Conservation (phyloP, 2,329 filamentous ascomycete species). For the Sarocladium strictum region DNA sequence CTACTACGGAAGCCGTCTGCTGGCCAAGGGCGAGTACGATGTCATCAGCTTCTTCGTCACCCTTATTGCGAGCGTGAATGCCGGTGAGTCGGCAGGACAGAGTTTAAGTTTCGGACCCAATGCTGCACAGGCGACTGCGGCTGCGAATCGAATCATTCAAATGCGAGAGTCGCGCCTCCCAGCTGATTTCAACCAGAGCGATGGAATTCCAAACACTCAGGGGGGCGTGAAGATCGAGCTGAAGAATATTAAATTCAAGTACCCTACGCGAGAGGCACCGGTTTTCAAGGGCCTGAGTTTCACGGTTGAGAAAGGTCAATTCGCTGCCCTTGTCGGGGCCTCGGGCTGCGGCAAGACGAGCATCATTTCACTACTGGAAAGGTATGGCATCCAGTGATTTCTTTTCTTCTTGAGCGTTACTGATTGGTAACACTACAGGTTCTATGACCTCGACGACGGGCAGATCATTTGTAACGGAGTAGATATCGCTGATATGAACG, state of each 20-base stretch:
- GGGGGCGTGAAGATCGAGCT: slow-evolving; percentile 53
- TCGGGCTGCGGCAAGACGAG: slow-evolving; percentile 70
- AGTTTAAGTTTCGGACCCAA: slow-evolving; percentile 64
- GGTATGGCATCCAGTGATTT: slow-evolving; percentile 14
- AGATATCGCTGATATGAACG: slow-evolving; percentile 52
- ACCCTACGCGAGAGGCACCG: slow-evolving; percentile 49
- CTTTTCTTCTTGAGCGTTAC: neutral
- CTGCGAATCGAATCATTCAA: slow-evolving; percentile 54
- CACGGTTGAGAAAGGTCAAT: slow-evolving; percentile 61
- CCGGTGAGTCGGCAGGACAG: slow-evolving; percentile 60
- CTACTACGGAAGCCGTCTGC: slow-evolving; percentile 59
- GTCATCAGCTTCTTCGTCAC: slow-evolving; percentile 46
- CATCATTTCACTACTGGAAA: slow-evolving; percentile 58
- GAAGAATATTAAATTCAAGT: slow-evolving; percentile 51
- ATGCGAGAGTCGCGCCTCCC: slow-evolving; percentile 37
- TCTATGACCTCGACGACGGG: slow-evolving; percentile 64
- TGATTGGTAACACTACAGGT: slow-evolving; percentile 29
- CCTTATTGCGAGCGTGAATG: slow-evolving; percentile 62
- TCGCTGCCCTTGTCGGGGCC: slow-evolving; percentile 63
- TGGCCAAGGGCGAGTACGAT: slow-evolving; percentile 44
- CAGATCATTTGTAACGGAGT: slow-evolving; percentile 57
- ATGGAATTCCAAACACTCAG: slow-evolving; percentile 35
- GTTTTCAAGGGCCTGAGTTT: slow-evolving; percentile 58
- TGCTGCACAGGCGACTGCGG: slow-evolving; percentile 51
- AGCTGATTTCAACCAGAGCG: slow-evolving; percentile 23